Percentiles rank a stretch among this genome's conserved stretches.
Conservation (phyloP, 345 rosid species). For the Brassica carinata region DNA sequence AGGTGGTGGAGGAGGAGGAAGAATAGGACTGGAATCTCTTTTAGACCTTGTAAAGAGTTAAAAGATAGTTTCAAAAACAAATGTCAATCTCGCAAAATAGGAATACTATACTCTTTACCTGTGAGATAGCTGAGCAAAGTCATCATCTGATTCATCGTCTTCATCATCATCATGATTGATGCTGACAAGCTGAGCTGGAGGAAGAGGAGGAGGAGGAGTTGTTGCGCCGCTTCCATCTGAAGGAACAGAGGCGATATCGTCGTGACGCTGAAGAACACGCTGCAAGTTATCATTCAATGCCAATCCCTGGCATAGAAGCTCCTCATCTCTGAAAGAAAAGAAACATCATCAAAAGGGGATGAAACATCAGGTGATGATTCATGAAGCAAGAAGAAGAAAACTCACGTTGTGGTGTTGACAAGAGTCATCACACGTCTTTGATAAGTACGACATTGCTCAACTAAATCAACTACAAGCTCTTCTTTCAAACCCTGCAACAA, state of each 20-base stretch:
- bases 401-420: constrained; percentile 72
- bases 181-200: constrained; percentile 52
- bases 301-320: constrained; percentile 75
- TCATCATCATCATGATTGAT: constrained; percentile 54
- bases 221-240: constrained; percentile 47
- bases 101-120: constrained; percentile 49
- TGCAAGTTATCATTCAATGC: constrained; percentile 86
- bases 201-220: constrained; percentile 28
- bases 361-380: not conserved
- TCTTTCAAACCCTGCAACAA: constrained; percentile 72
- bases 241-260: constrained; percentile 53
- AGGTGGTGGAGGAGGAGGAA: constrained; percentile 87
- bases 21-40: constrained; percentile 57
- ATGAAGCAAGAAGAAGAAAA: constrained; percentile 2
- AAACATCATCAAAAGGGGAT: constrained; percentile 9
- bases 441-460: constrained; percentile 84
- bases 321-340: constrained; percentile 66
- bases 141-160: constrained; percentile 67
- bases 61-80: not conserved
- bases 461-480: constrained; percentile 85
- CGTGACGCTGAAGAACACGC: constrained; percentile 74
- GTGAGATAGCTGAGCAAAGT: constrained; percentile 71
- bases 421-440: constrained; percentile 77
- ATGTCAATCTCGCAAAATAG: constrained; percentile 13
- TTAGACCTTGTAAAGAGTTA: constrained; percentile 55